Percentiles rank a stretch among this genome's conserved stretches.
Evolutionary conservation across 108 stramenopile species (phyloP).

Genomic region (Schizochytrium sp.): DNA sequence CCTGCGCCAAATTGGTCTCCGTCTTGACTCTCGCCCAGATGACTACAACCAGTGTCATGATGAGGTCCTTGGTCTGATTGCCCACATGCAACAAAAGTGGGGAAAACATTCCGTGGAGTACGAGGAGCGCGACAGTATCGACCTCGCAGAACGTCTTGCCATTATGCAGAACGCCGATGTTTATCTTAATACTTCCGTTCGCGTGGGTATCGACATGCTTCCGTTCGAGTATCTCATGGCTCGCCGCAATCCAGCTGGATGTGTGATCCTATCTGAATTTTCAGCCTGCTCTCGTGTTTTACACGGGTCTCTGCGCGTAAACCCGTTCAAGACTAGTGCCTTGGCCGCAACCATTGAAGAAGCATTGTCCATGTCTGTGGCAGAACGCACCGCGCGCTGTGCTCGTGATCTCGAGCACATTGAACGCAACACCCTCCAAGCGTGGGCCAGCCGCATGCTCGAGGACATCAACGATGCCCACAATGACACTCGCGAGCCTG

Average conservation of each 20-base stretch:
- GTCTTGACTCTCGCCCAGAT: constrained; percentile 46
- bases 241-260: constrained; percentile 58
- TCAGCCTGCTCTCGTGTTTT: constrained; percentile 91
- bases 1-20: constrained; percentile 64
- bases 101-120: constrained; percentile 65
- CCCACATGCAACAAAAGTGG: background rate
- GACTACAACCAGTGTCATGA: constrained; percentile 46
- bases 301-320: constrained; percentile 86
- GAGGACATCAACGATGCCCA: constrained; percentile 58
- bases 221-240: background rate
- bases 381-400: constrained; percentile 58
- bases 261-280: constrained; percentile 77
- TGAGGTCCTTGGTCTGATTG: constrained; percentile 30
- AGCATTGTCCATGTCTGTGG: constrained; percentile 51
- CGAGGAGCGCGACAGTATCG: constrained; percentile 47
- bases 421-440: background rate
- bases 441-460: constrained; percentile 64
- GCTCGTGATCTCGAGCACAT: background rate
- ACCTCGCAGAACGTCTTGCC: background rate
- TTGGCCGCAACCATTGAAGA: constrained; percentile 66
- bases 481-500: background rate
- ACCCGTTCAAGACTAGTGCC: constrained; percentile 74
- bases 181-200: background rate
- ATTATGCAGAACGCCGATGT: constrained; percentile 10
- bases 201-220: background rate